phyloP scores from a whole-genome alignment of 805 yeast genomes.

The Candida nanaspora region DNA sequence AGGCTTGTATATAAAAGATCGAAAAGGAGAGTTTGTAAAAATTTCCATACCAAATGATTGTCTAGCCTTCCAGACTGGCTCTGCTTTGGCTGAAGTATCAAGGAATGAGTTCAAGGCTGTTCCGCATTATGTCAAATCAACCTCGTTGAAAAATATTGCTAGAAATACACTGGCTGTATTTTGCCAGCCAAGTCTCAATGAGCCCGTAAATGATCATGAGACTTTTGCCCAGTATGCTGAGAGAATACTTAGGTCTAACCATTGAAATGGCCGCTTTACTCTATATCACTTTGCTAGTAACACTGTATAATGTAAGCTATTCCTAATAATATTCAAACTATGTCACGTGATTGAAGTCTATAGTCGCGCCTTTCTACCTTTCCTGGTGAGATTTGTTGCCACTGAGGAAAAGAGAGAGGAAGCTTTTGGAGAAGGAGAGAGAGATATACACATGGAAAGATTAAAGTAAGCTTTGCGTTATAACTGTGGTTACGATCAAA shows the following conservation, averaged over 20 bases:
- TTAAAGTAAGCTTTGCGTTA: no score
- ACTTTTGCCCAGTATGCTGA: constrained; percentile 44
- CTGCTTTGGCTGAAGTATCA: constrained; percentile 46
- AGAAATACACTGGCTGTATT: constrained; percentile 56
- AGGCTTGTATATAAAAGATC: constrained; percentile 44
- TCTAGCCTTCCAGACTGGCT: constrained; percentile 56
- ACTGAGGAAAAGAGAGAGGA: background rate
- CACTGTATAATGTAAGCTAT: no score
- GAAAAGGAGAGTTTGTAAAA: constrained; percentile 36
- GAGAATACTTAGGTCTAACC: constrained; percentile 33
- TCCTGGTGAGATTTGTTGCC: background rate
- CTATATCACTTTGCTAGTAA: no score
- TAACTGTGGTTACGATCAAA: no score
- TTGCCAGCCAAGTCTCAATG: constrained; percentile 52
- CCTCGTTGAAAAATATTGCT: constrained; percentile 27
- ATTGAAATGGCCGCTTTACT: constrained; percentile 16
- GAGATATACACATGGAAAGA: no score
- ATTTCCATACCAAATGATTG: constrained; percentile 49
- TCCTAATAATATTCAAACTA: background rate
- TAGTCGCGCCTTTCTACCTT: background rate
- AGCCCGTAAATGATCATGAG: constrained; percentile 34
- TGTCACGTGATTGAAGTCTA: background rate
- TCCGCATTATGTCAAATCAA: constrained; percentile 48
- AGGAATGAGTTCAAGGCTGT: constrained; percentile 46
- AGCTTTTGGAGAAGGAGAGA: background rate